Base-by-base conservation (phyloP, 768 basidiomycete genomes). In the Suillus spraguei region DNA sequence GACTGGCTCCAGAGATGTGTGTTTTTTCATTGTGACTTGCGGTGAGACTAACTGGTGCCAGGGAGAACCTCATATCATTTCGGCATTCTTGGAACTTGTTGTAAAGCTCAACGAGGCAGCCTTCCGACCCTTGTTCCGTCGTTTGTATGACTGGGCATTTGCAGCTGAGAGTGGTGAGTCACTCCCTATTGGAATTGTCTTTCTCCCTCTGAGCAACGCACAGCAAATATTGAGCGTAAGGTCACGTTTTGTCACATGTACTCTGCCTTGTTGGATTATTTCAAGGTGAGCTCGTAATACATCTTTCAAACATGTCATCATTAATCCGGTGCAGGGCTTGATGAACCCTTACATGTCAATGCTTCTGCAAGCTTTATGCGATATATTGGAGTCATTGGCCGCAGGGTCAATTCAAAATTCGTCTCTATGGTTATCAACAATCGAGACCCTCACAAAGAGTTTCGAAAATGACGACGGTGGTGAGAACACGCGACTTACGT, bases 101-200 rank as follows among this genome's bases (percentile, higher is more conserved):
- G 86, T 94, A 60, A 98, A 98, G 76, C 81, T 99, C 60, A 97
- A 96, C 70, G 97, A 99, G 68, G 86, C 87, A 0, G 84, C 90
- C 0, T 99, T 99, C 87, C 85, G 87, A 65, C 95, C 97, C 1
- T 79, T 98, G 17, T 97, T 98, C 84, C 87, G 95, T 61, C 88
- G 89, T 60, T 75, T 96, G 63, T 95, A 93, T 70, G 97, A 99
- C 72, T 99, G 97, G 97, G 95, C 95, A 0, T 95, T 95, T 69
- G 83, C 82, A 1, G 79, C 80, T 63, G 83, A 82, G 35, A 70
- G 71, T 32, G 76, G 87, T 88, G 69, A 38, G 81, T 74, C 4
- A 11, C 55, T 39, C 22, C 24, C 9, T 5, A 14, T 28, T 22
- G 1, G 16, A 56, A 39, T 24, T 4, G 5, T 24, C 9, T 32